Conservation (phyloP, 441 rosid species). For the Omphalea diandra region DNA sequence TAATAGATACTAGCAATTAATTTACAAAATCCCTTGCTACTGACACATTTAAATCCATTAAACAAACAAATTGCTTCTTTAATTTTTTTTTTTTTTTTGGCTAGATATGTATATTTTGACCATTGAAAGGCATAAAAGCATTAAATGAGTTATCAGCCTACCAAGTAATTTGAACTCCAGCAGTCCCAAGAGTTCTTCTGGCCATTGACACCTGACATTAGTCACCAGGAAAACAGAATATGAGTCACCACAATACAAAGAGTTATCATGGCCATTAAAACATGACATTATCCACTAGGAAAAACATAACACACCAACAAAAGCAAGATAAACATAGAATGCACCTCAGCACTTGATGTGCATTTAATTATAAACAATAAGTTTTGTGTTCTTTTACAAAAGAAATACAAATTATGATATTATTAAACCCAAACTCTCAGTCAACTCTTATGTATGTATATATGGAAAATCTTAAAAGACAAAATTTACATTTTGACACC, state of each 20-base stretch:
- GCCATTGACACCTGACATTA: conserved; percentile 90
- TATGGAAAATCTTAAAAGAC: not conserved
- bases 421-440: not conserved
- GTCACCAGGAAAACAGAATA: conserved; percentile 4
- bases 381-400: not conserved
- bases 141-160: conserved; percentile 32
- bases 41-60: not conserved
- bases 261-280: conserved; percentile 90
- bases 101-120: not conserved
- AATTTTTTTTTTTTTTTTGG: not conserved
- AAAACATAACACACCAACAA: too few relatives aligned
- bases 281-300: conserved; percentile 45
- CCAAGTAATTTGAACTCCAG: conserved; percentile 89
- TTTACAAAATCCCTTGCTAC: not conserved
- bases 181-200: conserved; percentile 69
- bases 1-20: not conserved
- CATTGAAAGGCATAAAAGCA: conserved; percentile 14
- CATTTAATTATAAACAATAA: not conserved
- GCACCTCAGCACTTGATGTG: not conserved
- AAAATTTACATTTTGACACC: not conserved
- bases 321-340: too few relatives aligned
- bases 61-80: not conserved
- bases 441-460: not conserved
- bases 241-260: conserved; percentile 24
- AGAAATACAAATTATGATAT: not conserved